Percentiles rank a stretch among this genome's conserved stretches.
phyloP scores from a whole-genome alignment of 352 stramenopile species.

The Globisporangium orthogonon region DNA sequence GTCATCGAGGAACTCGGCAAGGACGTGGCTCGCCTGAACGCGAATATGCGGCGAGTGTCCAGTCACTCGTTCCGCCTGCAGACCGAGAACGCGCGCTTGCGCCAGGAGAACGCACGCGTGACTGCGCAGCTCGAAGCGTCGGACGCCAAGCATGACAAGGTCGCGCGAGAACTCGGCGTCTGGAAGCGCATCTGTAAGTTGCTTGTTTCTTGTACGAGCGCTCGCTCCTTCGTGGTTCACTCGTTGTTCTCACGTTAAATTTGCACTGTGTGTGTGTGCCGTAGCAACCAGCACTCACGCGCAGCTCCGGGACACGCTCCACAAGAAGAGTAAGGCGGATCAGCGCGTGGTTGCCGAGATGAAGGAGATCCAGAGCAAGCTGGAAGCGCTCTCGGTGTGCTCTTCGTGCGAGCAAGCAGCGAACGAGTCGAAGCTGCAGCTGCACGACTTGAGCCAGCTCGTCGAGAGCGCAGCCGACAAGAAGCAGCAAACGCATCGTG shows the following conservation, averaged over 20 bases:
- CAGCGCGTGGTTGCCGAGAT: background rate
- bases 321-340: conserved; percentile 6
- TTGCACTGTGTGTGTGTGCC: background rate
- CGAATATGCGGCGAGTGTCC: conserved; percentile 23
- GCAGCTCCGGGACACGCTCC: conserved; percentile 3
- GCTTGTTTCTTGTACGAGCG: background rate
- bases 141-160: conserved; percentile 18
- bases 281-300: conserved; percentile 7
- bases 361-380: conserved; percentile 2
- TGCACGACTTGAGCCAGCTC: background rate
- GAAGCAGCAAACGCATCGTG: background rate
- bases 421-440: background rate
- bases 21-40: conserved; percentile 14
- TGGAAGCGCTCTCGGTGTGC: conserved; percentile 4
- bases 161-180: conserved; percentile 18
- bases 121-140: conserved; percentile 13
- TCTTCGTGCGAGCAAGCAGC: background rate
- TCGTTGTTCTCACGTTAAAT: background rate
- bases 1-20: conserved; percentile 17
- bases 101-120: conserved; percentile 21
- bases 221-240: background rate
- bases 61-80: conserved; percentile 30
- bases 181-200: conserved; percentile 34
- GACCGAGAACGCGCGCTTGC: conserved; percentile 16
- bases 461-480: conserved; percentile 3